Conservation (phyloP, 2,329 filamentous ascomycete species). For the Nemania abortiva region DNA sequence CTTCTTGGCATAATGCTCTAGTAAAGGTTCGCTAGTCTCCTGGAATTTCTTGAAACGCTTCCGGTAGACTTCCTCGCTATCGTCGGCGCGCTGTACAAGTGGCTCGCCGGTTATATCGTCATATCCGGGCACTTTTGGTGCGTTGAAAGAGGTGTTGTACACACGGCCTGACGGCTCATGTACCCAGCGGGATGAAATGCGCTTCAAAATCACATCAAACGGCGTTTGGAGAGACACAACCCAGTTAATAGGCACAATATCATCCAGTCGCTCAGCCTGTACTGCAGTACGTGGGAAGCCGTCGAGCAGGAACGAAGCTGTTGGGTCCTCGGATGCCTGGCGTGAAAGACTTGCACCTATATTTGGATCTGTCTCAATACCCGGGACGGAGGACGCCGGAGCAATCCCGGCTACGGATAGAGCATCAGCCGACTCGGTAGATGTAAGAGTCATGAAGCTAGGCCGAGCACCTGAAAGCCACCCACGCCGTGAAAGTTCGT, state of each 20-base stretch:
- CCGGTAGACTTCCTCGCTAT: slow-evolving; percentile 88
- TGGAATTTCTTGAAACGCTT: slow-evolving; percentile 84
- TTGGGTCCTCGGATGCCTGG: slow-evolving; percentile 73
- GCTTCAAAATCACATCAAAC: slow-evolving; percentile 84
- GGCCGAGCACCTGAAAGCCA: slow-evolving; percentile 74
- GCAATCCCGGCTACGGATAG: slow-evolving; percentile 46
- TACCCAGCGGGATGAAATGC: slow-evolving; percentile 93
- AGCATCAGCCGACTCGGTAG: slow-evolving; percentile 54
- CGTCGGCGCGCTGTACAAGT: slow-evolving; percentile 85
- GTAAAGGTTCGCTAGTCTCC: slow-evolving; percentile 84
- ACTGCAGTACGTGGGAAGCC: slow-evolving; percentile 90
- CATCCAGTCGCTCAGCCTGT: slow-evolving; percentile 83
- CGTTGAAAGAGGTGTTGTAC: slow-evolving; percentile 95
- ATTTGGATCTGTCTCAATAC: slow-evolving; percentile 55
- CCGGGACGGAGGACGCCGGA: slow-evolving; percentile 57
- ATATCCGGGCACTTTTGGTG: slow-evolving; percentile 80
- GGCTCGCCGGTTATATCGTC: slow-evolving; percentile 94
- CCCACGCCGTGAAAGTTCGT: slow-evolving; percentile 85
- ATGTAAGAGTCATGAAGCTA: slow-evolving; percentile 65
- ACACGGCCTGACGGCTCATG: slow-evolving; percentile 91
- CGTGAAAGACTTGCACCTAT: slow-evolving; percentile 53
- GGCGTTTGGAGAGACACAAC: slow-evolving; percentile 90
- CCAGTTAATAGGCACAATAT: slow-evolving; percentile 91
- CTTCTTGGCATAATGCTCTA: slow-evolving; percentile 89
- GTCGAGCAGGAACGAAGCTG: slow-evolving; percentile 93